Evolutionary conservation across 106 monocot species (phyloP).

Genomic region (Ottelia alismoides): DNA sequence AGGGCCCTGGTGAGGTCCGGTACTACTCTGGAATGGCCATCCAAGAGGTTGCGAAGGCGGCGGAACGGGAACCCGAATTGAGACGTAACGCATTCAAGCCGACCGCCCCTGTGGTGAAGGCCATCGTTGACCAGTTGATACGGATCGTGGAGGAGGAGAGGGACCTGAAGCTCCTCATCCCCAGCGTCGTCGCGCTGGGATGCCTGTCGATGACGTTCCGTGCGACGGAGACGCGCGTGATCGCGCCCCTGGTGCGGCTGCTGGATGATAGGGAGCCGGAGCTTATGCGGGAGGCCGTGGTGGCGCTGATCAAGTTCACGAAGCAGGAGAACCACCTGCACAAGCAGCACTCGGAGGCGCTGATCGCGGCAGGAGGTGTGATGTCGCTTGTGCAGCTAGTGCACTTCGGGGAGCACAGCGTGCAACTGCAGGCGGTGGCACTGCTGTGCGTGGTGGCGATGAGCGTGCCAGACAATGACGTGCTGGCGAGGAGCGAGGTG

Average conservation of each 20-base stretch:
- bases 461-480: background rate
- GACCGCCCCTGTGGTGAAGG: slow-evolving; percentile 28
- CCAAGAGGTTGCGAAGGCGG: slow-evolving; percentile 26
- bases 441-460: background rate
- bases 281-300: background rate
- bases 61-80: slow-evolving; percentile 38
- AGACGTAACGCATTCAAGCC: slow-evolving; percentile 33
- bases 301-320: slow-evolving; percentile 4
- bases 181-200: background rate
- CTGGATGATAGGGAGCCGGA: background rate
- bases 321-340: background rate
- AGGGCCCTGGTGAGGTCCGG: slow-evolving; percentile 52
- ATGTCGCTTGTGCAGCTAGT: background rate
- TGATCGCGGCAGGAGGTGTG: background rate
- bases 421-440: background rate
- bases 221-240: background rate
- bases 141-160: background rate
- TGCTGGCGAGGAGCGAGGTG: background rate
- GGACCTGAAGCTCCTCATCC: background rate
- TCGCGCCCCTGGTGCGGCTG: background rate
- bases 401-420: background rate
- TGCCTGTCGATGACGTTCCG: background rate
- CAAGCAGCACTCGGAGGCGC: background rate
- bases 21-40: background rate
- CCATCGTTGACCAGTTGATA: background rate